Evolutionary conservation across 257 asterid species (phyloP).

Genomic region (Apocynum venetum): DNA sequence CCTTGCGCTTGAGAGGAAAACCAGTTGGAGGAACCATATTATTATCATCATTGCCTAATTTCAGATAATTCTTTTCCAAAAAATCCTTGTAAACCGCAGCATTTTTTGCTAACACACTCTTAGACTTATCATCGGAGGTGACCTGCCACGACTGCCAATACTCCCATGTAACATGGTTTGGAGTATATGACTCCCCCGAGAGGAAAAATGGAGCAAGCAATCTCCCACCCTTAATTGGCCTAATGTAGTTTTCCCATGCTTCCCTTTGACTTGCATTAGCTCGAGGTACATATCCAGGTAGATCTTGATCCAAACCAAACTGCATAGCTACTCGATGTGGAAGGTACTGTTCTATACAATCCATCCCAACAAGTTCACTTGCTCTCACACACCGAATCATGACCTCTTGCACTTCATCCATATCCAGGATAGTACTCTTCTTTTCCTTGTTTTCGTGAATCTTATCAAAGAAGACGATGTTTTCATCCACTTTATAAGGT

Average conservation of each 20-base stretch:
- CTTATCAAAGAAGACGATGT: no score
- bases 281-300: constrained; percentile 22
- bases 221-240: not conserved
- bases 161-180: no score
- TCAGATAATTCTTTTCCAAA: not conserved
- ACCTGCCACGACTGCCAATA: no score
- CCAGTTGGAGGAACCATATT: no score
- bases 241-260: constrained; percentile 19
- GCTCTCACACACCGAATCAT: constrained; percentile 8
- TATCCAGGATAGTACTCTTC: no score
- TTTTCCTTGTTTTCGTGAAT: no score
- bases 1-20: no score
- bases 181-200: no score
- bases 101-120: not conserved
- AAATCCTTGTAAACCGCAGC: not conserved
- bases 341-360: constrained; percentile 34
- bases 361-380: constrained; percentile 31
- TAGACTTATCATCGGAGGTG: no score
- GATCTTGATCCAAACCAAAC: constrained; percentile 45
- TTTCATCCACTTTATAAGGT: constrained; percentile 11
- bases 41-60: not conserved
- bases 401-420: not conserved
- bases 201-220: not conserved
- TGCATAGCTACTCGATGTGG: constrained; percentile 58
- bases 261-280: not conserved